Conservation (phyloP, 768 basidiomycete genomes). For the Mycena vulgaris region DNA sequence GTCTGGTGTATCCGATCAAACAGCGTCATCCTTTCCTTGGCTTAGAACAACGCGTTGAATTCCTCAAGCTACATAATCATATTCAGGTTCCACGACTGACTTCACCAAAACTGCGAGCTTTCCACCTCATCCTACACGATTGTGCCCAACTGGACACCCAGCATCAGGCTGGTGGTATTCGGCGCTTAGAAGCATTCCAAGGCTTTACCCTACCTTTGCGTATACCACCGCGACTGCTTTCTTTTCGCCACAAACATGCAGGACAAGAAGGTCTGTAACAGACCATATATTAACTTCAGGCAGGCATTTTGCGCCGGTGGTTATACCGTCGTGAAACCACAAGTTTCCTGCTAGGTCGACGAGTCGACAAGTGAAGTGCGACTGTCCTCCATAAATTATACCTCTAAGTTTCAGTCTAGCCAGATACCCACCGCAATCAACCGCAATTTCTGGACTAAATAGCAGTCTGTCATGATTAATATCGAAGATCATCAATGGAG, state of each 20-base stretch:
- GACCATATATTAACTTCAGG: background rate
- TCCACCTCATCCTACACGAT: too few relatives aligned
- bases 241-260: background rate
- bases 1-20: too few relatives aligned
- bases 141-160: too few relatives aligned
- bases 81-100: too few relatives aligned
- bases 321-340: slow-evolving; percentile 9
- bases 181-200: too few relatives aligned
- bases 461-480: background rate
- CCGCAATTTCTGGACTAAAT: background rate
- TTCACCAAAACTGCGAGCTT: too few relatives aligned
- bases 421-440: background rate
- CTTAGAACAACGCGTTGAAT: too few relatives aligned
- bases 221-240: slow-evolving; percentile 1
- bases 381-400: background rate
- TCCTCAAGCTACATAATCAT: too few relatives aligned
- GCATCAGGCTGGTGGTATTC: too few relatives aligned
- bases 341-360: background rate
- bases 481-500: background rate
- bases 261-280: background rate
- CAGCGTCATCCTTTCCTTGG: too few relatives aligned
- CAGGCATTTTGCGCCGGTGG: background rate
- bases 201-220: too few relatives aligned
- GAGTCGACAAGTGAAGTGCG: background rate
- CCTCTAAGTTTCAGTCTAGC: background rate